Percentiles rank a stretch among this genome's conserved stretches.
These are phyloP conservation scores for Eucalyptus dawsonii DNA, from an alignment of 345 rosid genomes.

Conservation along the genomic window DNA sequence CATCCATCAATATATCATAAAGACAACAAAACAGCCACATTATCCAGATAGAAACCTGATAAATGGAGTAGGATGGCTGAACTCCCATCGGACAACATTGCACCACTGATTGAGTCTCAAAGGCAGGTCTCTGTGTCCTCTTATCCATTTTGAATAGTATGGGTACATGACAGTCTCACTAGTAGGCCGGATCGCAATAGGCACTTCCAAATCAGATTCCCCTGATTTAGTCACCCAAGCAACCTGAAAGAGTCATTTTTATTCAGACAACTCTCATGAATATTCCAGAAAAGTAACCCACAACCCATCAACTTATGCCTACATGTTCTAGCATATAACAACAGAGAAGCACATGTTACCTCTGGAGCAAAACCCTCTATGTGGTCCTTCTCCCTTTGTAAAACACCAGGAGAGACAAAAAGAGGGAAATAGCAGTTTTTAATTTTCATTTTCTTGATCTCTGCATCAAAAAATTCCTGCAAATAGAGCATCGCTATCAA, in stretches of 20 bases:
- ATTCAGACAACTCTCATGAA: background rate
- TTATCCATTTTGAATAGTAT: slow-evolving; percentile 92
- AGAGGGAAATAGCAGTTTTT: slow-evolving; percentile 95
- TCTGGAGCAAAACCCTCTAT: slow-evolving; percentile 95
- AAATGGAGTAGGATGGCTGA: slow-evolving; percentile 99
- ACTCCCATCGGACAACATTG: slow-evolving; percentile 99
- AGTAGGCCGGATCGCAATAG: slow-evolving; percentile 94
- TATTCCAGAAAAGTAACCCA: background rate
- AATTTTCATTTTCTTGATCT: slow-evolving; percentile 86
- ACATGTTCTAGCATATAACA: background rate
- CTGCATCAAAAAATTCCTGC: slow-evolving; percentile 84
- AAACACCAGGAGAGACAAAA: slow-evolving; percentile 79
- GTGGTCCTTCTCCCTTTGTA: slow-evolving; percentile 92
- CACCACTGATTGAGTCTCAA: slow-evolving; percentile 97
- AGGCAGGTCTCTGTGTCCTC: slow-evolving; percentile 97
- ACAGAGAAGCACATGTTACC: slow-evolving; percentile 28
- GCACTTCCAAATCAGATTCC: slow-evolving; percentile 80
- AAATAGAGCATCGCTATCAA: background rate
- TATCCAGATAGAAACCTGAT: slow-evolving; percentile 47
- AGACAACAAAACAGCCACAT: background rate
- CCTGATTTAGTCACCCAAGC: slow-evolving; percentile 98
- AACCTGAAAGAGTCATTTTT: slow-evolving; percentile 34
- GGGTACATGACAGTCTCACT: slow-evolving; percentile 99
- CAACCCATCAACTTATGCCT: background rate
- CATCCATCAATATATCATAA: background rate